These are phyloP conservation scores for Ogataea allantospora DNA, from an alignment of 805 yeast species.

Conservation along the genomic window DNA sequence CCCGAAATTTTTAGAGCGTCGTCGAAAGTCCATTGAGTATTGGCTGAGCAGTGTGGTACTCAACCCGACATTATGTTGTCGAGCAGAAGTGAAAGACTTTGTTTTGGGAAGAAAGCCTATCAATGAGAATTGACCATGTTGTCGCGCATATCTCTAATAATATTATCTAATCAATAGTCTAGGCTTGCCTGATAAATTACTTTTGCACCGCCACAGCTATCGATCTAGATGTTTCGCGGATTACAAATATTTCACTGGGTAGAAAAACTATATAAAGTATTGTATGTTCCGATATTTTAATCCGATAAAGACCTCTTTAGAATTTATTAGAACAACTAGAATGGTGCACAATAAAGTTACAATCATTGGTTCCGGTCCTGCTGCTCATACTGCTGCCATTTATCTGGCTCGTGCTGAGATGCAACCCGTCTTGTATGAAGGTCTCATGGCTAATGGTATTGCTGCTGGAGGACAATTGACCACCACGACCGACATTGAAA, in stretches of 20 bases:
- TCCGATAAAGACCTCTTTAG: neutral
- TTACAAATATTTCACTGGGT: slow-evolving; percentile 11
- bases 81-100: slow-evolving; percentile 40
- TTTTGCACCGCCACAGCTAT: slow-evolving; percentile 7
- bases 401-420: slow-evolving; percentile 96
- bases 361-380: slow-evolving; percentile 96
- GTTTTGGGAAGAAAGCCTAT: slow-evolving; percentile 22
- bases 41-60: slow-evolving; percentile 54
- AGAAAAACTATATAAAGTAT: slow-evolving; percentile 5
- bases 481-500: slow-evolving; percentile 97
- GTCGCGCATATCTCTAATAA: neutral
- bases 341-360: slow-evolving; percentile 85
- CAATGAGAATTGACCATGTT: neutral
- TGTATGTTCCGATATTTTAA: slow-evolving; percentile 6
- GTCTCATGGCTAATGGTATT: slow-evolving; percentile 94
- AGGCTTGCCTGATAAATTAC: slow-evolving; percentile 2
- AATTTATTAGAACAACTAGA: slow-evolving; percentile 32
- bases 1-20: slow-evolving; percentile 46
- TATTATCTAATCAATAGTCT: slow-evolving; percentile 5
- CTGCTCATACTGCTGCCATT: slow-evolving; percentile 99
- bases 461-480: slow-evolving; percentile 99
- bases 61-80: slow-evolving; percentile 44
- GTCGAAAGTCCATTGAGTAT: slow-evolving; percentile 59
- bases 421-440: slow-evolving; percentile 91
- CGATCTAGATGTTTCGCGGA: slow-evolving; percentile 15